Base-by-base conservation (phyloP, 306 rosid genomes). In the Fragaria iinumae region DNA sequence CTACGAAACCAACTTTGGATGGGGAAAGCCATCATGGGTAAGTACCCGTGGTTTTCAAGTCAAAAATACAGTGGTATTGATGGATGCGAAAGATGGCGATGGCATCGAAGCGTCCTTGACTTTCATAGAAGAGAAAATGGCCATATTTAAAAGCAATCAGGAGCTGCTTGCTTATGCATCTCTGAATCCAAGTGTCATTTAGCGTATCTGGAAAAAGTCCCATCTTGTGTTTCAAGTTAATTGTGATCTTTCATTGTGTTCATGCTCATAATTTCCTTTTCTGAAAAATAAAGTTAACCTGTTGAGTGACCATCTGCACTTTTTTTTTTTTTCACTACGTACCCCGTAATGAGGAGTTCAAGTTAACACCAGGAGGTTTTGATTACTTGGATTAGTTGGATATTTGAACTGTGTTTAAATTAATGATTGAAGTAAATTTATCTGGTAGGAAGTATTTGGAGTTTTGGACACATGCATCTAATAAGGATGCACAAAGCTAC, bases 21-120 rank as follows among this genome's bases (percentile, higher is more conserved):
- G 81, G 83, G 87, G 87, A 39, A 59, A 80, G 65, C 87, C 87
- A n/a, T 38, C 44, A 2, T 80, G 87, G 87, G 79, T 67, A 8
- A 67, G 80, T 18, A 47, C 60, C 29, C 64, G 21, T 1, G 43
- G 73, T 21, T 0, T 36, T 21, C 34, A 14, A 9, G 11, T 43
- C 8, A 62, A 77, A 70, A 81, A 74, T 39, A 18, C 21, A 3
- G n/a, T 84, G 23, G 0, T 64, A 5, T 67, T 84, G 44, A 69
- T 66, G 56, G 85, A 78, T 29, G 7, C 75, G 5, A 81, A 44
- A 66, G 69, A 80, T 12, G 80, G 80, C 1, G 21, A 71, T 7
- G 88, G 83, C 17, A 75, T 84, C 0, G 83, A 80, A 67, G 74
- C 70, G 3, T 53, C 3, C 44, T 21, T 74, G 34, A 56, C 21